Conservation (phyloP, 2,329 filamentous ascomycete genomes). For the Trichoderma arundinaceum region DNA sequence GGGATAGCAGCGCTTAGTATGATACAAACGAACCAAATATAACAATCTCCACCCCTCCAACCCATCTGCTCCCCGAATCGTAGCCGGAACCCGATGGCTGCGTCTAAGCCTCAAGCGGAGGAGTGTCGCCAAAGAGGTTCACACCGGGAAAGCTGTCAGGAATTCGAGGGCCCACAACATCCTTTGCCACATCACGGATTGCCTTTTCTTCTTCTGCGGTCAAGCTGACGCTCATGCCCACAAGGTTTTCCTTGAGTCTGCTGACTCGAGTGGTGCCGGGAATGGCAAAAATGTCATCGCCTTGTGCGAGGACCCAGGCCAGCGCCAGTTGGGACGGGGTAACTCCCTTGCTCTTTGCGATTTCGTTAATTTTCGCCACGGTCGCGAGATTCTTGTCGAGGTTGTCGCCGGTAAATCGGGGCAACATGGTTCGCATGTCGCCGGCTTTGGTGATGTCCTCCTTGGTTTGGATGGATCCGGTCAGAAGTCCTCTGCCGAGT, state of each 20-base stretch:
- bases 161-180: background rate
- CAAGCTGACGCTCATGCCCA: slow-evolving; percentile 11
- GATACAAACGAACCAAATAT: background rate
- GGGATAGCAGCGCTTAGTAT: too few relatives aligned
- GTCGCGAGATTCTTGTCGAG: slow-evolving; percentile 57
- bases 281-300: slow-evolving; percentile 65
- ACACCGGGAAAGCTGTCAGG: background rate
- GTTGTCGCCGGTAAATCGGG: slow-evolving; percentile 35
- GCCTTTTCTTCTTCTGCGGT: slow-evolving; percentile 10
- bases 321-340: slow-evolving; percentile 64
- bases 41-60: too few relatives aligned
- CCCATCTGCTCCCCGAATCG: too few relatives aligned
- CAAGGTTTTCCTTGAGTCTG: slow-evolving; percentile 9
- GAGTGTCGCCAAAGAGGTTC: slow-evolving; percentile 15
- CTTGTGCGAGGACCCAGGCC: slow-evolving; percentile 67
- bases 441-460: slow-evolving; percentile 48
- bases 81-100: background rate
- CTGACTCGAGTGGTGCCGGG: slow-evolving; percentile 55
- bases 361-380: slow-evolving; percentile 53
- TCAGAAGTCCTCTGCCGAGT: slow-evolving; percentile 63
- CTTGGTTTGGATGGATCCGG: slow-evolving; percentile 53
- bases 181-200: slow-evolving; percentile 15
- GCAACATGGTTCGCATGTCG: slow-evolving; percentile 49
- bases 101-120: slow-evolving; percentile 1
- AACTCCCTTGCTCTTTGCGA: slow-evolving; percentile 60